phyloP scores from a whole-genome alignment of 768 basidiomycete genomes.

The Lactifluus echinatus region DNA sequence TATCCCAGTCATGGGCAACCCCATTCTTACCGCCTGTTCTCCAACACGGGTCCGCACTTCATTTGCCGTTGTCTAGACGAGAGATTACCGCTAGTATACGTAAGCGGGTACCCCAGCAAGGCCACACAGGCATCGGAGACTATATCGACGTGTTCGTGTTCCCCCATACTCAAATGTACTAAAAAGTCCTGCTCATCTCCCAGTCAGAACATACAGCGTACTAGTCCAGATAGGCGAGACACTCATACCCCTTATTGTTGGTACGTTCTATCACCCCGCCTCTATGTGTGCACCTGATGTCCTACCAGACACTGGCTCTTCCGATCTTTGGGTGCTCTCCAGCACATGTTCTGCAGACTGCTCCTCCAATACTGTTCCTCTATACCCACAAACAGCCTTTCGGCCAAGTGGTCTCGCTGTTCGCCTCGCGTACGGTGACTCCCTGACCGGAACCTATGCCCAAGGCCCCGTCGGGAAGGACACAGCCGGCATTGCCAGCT shows the following conservation, averaged over 20 bases:
- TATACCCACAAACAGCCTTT: conserved; percentile 46
- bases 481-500: conserved; percentile 43
- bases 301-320: conserved; percentile 63
- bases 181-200: neutral
- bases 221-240: conserved; percentile 47
- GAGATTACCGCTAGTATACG: neutral
- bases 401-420: conserved; percentile 39
- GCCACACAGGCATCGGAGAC: conserved; percentile 49
- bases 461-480: conserved; percentile 56
- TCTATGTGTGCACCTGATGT: neutral
- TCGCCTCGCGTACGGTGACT: conserved; percentile 60
- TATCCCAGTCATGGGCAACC: neutral
- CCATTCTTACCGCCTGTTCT: neutral
- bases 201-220: conserved; percentile 52
- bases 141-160: conserved; percentile 52
- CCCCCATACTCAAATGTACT: conserved; percentile 5
- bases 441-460: conserved; percentile 59
- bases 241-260: conserved; percentile 49
- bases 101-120: neutral
- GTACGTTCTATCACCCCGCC: conserved; percentile 29
- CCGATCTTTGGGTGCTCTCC: conserved; percentile 68
- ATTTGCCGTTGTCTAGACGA: conserved; percentile 11
- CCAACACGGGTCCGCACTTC: neutral
- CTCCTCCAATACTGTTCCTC: conserved; percentile 31
- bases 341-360: conserved; percentile 41